Evolutionary conservation across 2,329 filamentous ascomycete genomes (phyloP), one percentile per base, ranked within the genome.

Genomic region (Domatiomyces catenatus): DNA sequence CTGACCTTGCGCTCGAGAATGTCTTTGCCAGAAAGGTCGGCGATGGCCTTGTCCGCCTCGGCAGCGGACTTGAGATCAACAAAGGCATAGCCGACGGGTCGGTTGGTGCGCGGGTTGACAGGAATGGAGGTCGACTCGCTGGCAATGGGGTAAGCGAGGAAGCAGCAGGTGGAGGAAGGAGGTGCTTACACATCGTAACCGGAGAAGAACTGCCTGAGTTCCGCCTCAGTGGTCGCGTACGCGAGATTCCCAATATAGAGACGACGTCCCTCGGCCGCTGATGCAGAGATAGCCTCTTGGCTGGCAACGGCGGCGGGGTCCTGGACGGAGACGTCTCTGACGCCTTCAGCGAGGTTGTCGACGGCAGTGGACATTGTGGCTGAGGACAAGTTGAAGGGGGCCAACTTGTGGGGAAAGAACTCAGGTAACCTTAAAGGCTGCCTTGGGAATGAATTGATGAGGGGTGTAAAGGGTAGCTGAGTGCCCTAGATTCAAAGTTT

Each of bases 221-320:
- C 88, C 84, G 86, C 92, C 86, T 96, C 92, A 72, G 88, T 94
- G 83, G 92, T 96, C 83, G 90, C 89, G 73, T 98, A 98, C 67
- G 92, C 92, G 81, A 98, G 86, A 80, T 98, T 98, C 79, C 92
- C 92, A 77, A 98, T 96, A 77, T 98, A 98, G 66, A 98, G 84
- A 76, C 92, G 68, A 77, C 92, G 87, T 72, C 92, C 90, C 79
- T 98, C 92, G 73, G 90, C 89, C 72, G 92, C 92, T 76, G 88
- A 94, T 74, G 88, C 87, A 71, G 92, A 83, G 68, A 92, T 88
- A 71, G 89, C 88, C 71, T 94, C 88, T 69, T 86, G 84, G 73
- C 84, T 79, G 64, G 83, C 76, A 66, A 79, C 74, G 72, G 85
- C 78, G 61, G 66, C 66, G 60, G 71, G 61, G 67, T 81, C 75